phyloP scores from a whole-genome alignment of 352 stramenopile species.

The Pythium myriotylum region DNA sequence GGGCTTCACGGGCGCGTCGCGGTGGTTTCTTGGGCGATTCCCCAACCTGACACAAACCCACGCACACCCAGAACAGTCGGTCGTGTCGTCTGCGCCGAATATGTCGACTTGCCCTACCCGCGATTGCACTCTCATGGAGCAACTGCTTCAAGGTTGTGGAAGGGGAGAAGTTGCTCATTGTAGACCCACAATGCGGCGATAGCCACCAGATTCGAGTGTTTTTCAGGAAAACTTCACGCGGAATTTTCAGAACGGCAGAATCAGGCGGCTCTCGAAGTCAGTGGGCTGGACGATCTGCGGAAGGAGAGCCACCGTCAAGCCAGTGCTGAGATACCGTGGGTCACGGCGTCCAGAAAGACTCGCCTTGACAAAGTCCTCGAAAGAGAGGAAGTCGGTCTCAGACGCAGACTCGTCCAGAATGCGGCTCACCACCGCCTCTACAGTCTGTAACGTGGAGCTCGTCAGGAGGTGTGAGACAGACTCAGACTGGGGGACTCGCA shows the following conservation, averaged over 20 bases:
- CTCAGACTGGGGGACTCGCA: too few relatives aligned
- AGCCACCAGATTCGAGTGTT: conserved; percentile 7
- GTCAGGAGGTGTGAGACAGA: too few relatives aligned
- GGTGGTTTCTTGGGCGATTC: not conserved
- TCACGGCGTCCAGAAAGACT: too few relatives aligned
- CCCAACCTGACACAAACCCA: not conserved
- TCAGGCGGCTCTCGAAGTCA: conserved; percentile 61
- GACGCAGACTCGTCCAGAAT: conserved; percentile 62
- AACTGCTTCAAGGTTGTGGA: not conserved
- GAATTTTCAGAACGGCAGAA: conserved; percentile 52
- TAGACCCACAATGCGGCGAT: conserved; percentile 10
- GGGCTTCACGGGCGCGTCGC: not conserved
- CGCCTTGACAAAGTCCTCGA: conserved; percentile 68
- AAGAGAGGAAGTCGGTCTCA: conserved; percentile 50
- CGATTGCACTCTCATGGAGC: conserved; percentile 4
- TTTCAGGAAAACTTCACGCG: conserved; percentile 4
- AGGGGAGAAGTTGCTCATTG: conserved; percentile 1
- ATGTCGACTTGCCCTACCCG: conserved; percentile 6
- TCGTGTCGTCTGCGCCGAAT: conserved; percentile 18
- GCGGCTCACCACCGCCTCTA: conserved; percentile 45
- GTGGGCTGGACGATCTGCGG: conserved; percentile 54
- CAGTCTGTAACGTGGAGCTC: conserved; percentile 27
- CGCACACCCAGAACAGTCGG: conserved; percentile 5
- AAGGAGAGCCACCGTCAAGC: not conserved
- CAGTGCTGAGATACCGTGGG: too few relatives aligned